A percentile compares a stretch with the other conserved stretches of the same genome.
Evolutionary conservation across 306 rosid genomes (phyloP).

Genomic region (Lupinus albus): DNA sequence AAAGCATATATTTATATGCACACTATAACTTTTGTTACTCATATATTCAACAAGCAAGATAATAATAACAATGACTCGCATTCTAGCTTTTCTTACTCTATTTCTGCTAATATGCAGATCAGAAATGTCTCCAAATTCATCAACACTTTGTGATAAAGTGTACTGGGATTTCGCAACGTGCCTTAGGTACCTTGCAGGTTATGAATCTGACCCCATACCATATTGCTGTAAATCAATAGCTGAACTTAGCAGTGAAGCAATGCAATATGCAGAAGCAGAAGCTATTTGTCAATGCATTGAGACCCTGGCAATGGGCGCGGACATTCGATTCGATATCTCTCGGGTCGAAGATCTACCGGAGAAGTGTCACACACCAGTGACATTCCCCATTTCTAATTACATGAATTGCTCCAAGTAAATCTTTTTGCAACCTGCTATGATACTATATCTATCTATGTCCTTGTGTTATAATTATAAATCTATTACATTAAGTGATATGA

Average conservation of each 20-base stretch:
- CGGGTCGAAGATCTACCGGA: slow-evolving; percentile 27
- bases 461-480: neutral
- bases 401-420: slow-evolving; percentile 37
- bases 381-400: slow-evolving; percentile 28
- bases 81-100: slow-evolving; percentile 11
- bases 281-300: slow-evolving; percentile 35
- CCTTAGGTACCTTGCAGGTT: slow-evolving; percentile 36
- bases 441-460: neutral
- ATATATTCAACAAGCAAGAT: slow-evolving; percentile 16
- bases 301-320: slow-evolving; percentile 6
- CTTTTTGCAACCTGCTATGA: neutral
- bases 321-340: slow-evolving; percentile 14
- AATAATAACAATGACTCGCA: slow-evolving; percentile 2
- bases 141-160: slow-evolving; percentile 28
- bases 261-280: neutral
- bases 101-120: slow-evolving; percentile 18
- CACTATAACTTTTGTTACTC: neutral
- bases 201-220: slow-evolving; percentile 31
- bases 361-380: slow-evolving; percentile 25
- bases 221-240: slow-evolving; percentile 14
- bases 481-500: neutral
- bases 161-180: slow-evolving; percentile 42
- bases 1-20: neutral
- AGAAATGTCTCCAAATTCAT: slow-evolving; percentile 29
- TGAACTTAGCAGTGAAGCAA: slow-evolving; percentile 15